Evolutionary conservation across 108 stramenopile species (phyloP), one percentile per base, ranked within the genome.

Genomic region (Seminavis robusta): DNA sequence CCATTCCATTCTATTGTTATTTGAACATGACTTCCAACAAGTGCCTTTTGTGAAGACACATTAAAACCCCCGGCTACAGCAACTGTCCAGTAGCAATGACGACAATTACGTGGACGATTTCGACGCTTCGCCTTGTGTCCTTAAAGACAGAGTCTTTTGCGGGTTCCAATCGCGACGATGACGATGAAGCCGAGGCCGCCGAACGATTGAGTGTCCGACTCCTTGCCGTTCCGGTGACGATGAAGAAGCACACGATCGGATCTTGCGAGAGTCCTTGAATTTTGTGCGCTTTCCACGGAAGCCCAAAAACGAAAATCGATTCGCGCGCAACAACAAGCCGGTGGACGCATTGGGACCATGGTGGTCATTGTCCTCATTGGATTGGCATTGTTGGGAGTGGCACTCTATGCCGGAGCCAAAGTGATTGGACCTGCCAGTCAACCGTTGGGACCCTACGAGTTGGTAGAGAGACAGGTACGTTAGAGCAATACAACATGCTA

Each of bases 381-480:
- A 11, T 17, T 55, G 24, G 10, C 36, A 24, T 19, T 50, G n/a
- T 28, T 66, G 2, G 65, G 65, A 59, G 3, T 5, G 6, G 57
- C 11, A 21, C n/a, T 15, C 16, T 31, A 16, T 17, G 15, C 23
- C 3, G 65, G 64, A 19, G 69, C 50, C 0, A 30, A 61, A 46
- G 59, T 71, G 28, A 62, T 82, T 44, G 89, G 86, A 9, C 90
- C 90, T 26, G 86, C 90, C 23, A 56, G 56, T 50, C 80, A 81
- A 60, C 90, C 90, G 0, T 69, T 83, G 15, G 91, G 91, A 33
- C 70, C 75, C 8, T 92, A 92, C 70, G 47, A 56, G 34, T 59
- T 92, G 19, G 48, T 92, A 2, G 91, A 88, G 55, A 78, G 74
- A 39, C 91, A 91, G 29, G 77, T 81, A 42, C 56, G 77, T 32